Evolutionary conservation across 768 basidiomycete genomes (phyloP).

Genomic region (Pleurotus tuoliensis): DNA sequence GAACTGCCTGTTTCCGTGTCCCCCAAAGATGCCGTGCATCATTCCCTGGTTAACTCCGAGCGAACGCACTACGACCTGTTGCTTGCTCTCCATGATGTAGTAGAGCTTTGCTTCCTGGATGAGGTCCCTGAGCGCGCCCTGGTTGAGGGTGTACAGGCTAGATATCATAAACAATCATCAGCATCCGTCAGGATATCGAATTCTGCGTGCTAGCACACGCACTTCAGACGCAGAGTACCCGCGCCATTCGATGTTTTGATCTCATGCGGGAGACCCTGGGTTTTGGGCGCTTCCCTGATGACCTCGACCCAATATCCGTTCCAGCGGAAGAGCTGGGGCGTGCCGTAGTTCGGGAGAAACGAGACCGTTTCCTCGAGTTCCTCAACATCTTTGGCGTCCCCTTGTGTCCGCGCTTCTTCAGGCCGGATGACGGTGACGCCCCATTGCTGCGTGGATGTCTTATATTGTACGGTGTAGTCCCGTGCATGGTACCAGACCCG

Average conservation of each 20-base stretch:
- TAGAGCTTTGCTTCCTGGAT: constrained; percentile 36
- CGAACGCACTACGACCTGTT: constrained; percentile 38
- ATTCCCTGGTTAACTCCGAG: constrained; percentile 11
- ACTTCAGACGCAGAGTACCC: background rate
- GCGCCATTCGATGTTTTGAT: background rate
- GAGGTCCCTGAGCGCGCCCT: constrained; percentile 34
- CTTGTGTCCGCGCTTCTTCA: background rate
- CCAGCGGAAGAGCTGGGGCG: constrained; percentile 41
- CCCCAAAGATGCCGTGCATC: too few relatives aligned
- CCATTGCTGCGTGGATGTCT: constrained; percentile 35
- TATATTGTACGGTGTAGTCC: constrained; percentile 36
- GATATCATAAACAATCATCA: background rate
- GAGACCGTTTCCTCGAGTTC: constrained; percentile 29
- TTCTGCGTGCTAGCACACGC: background rate
- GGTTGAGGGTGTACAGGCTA: constrained; percentile 42
- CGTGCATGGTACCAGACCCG: constrained; percentile 37
- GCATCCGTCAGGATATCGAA: background rate
- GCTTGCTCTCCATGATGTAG: constrained; percentile 36
- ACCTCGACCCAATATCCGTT: constrained; percentile 40
- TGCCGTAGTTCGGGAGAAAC: constrained; percentile 36
- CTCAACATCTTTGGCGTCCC: constrained; percentile 13
- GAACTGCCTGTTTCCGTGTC: background rate
- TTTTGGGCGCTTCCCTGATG: constrained; percentile 11
- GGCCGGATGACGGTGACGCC: constrained; percentile 20
- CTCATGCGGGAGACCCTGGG: too few relatives aligned